Conservation (phyloP, 345 rosid species). For the Citrus reticulata region DNA sequence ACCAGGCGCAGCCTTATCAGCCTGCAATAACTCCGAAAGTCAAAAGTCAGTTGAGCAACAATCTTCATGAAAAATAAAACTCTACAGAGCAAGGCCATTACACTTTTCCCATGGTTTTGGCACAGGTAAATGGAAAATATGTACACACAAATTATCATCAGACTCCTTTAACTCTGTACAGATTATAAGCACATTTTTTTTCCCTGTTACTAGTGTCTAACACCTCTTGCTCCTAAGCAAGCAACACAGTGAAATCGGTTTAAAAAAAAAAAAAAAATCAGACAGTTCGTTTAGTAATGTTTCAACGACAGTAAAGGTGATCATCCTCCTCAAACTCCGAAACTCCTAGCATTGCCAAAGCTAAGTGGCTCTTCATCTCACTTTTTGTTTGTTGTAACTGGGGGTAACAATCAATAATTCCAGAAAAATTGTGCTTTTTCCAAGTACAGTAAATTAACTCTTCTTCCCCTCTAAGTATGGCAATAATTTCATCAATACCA, state of each 20-base stretch:
- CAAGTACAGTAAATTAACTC: conserved; percentile 28
- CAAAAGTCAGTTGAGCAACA: conserved; percentile 2
- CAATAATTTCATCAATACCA: conserved; percentile 43
- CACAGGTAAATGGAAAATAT: conserved; percentile 20
- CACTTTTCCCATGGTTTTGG: background rate
- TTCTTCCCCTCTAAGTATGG: conserved; percentile 60
- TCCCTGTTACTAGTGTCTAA: conserved; percentile 13
- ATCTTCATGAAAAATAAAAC: conserved; percentile 3
- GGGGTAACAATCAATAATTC: conserved; percentile 57
- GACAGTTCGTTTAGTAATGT: background rate
- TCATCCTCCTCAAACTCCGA: conserved; percentile 66
- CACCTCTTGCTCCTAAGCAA: conserved; percentile 18
- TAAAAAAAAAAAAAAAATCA: background rate
- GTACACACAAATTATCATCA: conserved; percentile 26
- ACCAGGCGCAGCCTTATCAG: too few relatives aligned
- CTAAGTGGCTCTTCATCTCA: conserved; percentile 84
- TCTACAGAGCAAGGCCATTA: conserved; percentile 8
- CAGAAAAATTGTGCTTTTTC: conserved; percentile 53
- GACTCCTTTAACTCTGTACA: conserved; percentile 34
- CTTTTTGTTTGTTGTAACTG: conserved; percentile 59
- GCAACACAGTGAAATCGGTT: background rate
- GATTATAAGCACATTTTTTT: conserved; percentile 7
- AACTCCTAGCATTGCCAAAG: conserved; percentile 87
- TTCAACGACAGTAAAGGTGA: conserved; percentile 51
- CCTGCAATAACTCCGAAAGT: background rate